These are phyloP conservation scores for Gossypium herbaceum DNA, from an alignment of 345 rosid species.

Conservation along the genomic window DNA sequence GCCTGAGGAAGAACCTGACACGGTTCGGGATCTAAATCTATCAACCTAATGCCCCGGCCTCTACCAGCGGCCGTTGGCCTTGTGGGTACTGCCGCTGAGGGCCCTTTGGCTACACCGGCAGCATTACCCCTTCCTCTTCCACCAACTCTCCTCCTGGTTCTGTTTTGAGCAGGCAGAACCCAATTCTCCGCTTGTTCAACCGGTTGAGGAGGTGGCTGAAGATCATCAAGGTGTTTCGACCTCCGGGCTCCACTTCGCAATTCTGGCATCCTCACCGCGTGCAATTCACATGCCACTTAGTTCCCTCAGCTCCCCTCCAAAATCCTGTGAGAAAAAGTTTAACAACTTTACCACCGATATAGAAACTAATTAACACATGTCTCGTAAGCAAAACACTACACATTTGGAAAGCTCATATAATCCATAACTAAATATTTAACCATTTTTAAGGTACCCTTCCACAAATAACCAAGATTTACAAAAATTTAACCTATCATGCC, in stretches of 20 bases:
- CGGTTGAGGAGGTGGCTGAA: constrained; percentile 75
- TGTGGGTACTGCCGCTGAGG: constrained; percentile 39
- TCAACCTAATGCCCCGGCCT: constrained; percentile 84
- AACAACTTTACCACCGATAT: constrained; percentile 1
- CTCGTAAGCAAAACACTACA: neutral
- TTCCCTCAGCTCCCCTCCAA: constrained; percentile 27
- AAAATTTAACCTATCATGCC: neutral
- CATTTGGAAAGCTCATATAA: constrained; percentile 15
- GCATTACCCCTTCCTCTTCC: constrained; percentile 97
- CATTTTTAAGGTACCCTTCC: neutral
- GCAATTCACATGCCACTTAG: constrained; percentile 57
- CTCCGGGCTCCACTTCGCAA: constrained; percentile 96
- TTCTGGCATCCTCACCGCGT: constrained; percentile 95
- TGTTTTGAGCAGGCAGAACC: constrained; percentile 58
- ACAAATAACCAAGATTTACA: constrained; percentile 15
- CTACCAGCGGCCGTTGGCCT: constrained; percentile 84
- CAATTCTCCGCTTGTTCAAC: constrained; percentile 61
- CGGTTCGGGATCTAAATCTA: constrained; percentile 86
- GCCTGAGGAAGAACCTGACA: constrained; percentile 57
- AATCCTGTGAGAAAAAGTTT: constrained; percentile 35
- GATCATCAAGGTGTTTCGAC: constrained; percentile 80
- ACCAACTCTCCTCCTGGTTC: constrained; percentile 79
- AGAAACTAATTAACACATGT: constrained; percentile 9
- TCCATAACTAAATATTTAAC: constrained; percentile 1
- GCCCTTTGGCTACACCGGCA: constrained; percentile 69